Percentiles rank a stretch among this genome's conserved stretches.
phyloP scores from a whole-genome alignment of 73 alveolate genomes.

The Uronychia binucleata region DNA sequence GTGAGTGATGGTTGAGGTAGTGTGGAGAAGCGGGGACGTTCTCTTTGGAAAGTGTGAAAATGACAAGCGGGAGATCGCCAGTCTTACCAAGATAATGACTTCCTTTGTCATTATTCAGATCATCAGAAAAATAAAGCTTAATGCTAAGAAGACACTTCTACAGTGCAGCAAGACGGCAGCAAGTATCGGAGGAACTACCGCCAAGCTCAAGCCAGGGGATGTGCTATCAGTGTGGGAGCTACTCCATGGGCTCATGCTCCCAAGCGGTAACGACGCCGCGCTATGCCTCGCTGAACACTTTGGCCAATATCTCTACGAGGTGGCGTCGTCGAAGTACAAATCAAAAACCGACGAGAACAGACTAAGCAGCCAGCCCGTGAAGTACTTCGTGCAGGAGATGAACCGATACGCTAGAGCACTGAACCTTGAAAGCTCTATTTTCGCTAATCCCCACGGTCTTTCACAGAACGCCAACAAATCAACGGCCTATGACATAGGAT shows the following conservation, averaged over 20 bases:
- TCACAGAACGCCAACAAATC: slow-evolving; percentile 67
- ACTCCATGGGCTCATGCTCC: slow-evolving; percentile 84
- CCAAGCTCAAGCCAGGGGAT: slow-evolving; percentile 76
- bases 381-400: slow-evolving; percentile 79
- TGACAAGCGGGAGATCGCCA: slow-evolving; percentile 81
- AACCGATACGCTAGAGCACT: slow-evolving; percentile 76
- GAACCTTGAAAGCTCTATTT: slow-evolving; percentile 67
- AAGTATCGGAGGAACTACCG: slow-evolving; percentile 81
- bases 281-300: slow-evolving; percentile 58
- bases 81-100: slow-evolving; percentile 89
- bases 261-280: slow-evolving; percentile 94
- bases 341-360: slow-evolving; percentile 32
- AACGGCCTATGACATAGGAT: slow-evolving; percentile 78
- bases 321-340: slow-evolving; percentile 48
- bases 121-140: slow-evolving; percentile 61
- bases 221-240: slow-evolving; percentile 78
- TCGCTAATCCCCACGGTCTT: slow-evolving; percentile 88
- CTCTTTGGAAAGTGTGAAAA: slow-evolving; percentile 67
- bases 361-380: slow-evolving; percentile 48
- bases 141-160: slow-evolving; percentile 64
- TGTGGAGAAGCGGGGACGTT: slow-evolving; percentile 70
- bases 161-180: slow-evolving; percentile 72
- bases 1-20: slow-evolving; percentile 18
- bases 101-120: slow-evolving; percentile 64
- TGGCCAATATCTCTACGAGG: slow-evolving; percentile 61